A percentile compares a stretch with the other conserved stretches of the same genome.
Conservation (phyloP, 75 land plant genomes). For the Isoetes taiwanensis region DNA sequence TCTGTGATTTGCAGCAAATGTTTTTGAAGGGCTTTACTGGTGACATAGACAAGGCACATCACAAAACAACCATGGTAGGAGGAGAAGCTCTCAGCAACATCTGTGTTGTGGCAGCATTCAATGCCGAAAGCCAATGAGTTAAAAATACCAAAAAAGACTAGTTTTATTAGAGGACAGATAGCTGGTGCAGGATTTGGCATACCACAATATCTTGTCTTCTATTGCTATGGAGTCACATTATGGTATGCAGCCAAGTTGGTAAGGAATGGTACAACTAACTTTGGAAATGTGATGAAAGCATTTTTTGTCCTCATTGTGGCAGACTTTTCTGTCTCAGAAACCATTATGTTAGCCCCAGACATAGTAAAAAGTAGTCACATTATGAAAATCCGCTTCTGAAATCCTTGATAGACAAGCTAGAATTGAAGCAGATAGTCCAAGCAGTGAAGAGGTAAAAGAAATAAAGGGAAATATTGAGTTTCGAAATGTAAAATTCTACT, state of each 20-base stretch:
- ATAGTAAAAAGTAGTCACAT: not conserved
- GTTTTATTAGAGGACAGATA: not conserved
- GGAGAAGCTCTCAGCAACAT: constrained; percentile 3
- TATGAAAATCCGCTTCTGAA: not conserved
- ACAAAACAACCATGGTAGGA: not conserved
- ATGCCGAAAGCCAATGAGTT: not conserved
- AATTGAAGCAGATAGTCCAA: not conserved
- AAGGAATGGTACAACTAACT: not conserved
- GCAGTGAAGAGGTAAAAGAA: not conserved
- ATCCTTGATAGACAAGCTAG: not conserved
- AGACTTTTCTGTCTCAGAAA: not conserved
- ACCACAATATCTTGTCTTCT: not conserved
- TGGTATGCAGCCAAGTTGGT: not conserved
- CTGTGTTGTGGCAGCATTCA: not conserved
- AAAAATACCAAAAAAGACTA: not conserved
- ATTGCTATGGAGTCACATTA: not conserved
- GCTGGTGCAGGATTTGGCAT: not conserved
- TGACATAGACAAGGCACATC: constrained; percentile 3
- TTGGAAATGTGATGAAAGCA: not conserved
- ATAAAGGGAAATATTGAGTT: not conserved
- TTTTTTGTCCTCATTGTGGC: not conserved
- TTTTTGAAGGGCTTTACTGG: constrained; percentile 1
- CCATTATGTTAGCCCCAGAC: not conserved
- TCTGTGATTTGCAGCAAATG: not conserved
- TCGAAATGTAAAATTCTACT: not conserved